These are phyloP conservation scores for Aspergillus sp. DNA, from an alignment of 2,329 filamentous ascomycete genomes.

Conservation along the genomic window DNA sequence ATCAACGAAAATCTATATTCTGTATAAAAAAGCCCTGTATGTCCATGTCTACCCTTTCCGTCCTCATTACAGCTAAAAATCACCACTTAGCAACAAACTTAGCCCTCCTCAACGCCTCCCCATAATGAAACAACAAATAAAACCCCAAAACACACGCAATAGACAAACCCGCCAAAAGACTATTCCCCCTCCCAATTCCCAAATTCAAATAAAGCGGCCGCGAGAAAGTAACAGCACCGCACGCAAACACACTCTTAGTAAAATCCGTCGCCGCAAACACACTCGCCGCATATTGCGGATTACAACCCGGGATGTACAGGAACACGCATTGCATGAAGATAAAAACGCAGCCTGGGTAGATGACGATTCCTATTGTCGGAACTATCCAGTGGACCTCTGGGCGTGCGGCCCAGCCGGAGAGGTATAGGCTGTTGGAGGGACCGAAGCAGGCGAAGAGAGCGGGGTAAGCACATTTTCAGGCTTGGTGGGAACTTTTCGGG, in stretches of 20 bases:
- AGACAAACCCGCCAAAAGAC: slow-evolving; percentile 30
- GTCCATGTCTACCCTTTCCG: too few species aligned
- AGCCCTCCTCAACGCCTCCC: too few species aligned
- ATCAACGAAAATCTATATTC: too few species aligned
- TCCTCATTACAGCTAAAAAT: too few species aligned
- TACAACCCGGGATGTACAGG: slow-evolving; percentile 24
- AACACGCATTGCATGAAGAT: slow-evolving; percentile 37
- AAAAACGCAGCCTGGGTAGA: slow-evolving; percentile 31
- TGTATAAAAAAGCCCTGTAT: too few species aligned
- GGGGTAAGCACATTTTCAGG: slow-evolving; percentile 26
- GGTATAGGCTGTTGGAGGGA: slow-evolving; percentile 52
- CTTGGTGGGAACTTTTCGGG: slow-evolving; percentile 21
- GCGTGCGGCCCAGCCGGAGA: slow-evolving; percentile 31
- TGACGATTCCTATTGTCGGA: slow-evolving; percentile 29
- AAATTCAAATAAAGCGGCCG: slow-evolving; percentile 20
- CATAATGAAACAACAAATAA: slow-evolving; percentile 5
- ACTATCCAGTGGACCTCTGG: slow-evolving; percentile 24
- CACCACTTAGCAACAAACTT: too few species aligned
- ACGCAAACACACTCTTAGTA: slow-evolving; percentile 23
- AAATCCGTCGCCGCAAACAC: slow-evolving; percentile 30
- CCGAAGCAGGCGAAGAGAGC: slow-evolving; percentile 48
- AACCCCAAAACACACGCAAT: slow-evolving; percentile 14
- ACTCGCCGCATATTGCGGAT: slow-evolving; percentile 21
- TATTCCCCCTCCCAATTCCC: slow-evolving; percentile 21
- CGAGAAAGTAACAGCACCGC: slow-evolving; percentile 28